Evolutionary conservation across 164 flowering plant species (phyloP).

Genomic region (Aristolochia californica): DNA sequence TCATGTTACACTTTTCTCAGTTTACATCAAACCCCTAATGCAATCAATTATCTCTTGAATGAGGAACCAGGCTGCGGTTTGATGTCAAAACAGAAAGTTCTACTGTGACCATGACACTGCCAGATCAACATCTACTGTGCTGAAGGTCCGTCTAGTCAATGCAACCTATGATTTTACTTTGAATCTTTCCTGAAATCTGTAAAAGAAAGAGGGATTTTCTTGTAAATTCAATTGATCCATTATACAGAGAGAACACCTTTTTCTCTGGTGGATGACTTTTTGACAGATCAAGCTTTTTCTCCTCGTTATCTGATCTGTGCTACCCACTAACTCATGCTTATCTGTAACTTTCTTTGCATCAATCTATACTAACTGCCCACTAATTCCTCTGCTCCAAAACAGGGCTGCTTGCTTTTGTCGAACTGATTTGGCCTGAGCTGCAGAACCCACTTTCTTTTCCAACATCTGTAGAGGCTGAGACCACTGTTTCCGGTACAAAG

Average conservation of each 20-base stretch:
- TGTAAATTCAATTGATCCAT: conserved; percentile 1
- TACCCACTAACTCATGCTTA: conserved; percentile 32
- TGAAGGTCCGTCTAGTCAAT: too few species aligned
- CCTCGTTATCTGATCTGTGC: conserved; percentile 5
- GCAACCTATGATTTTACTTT: too few species aligned
- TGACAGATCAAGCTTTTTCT: conserved; percentile 1
- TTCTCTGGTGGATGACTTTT: conserved; percentile 13
- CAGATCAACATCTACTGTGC: too few species aligned
- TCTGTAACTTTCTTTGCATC: conserved; percentile 16
- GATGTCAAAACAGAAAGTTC: too few species aligned
- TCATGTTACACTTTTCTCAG: too few species aligned
- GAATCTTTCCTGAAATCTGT: not conserved
- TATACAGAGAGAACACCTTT: conserved; percentile 3
- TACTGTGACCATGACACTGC: too few species aligned
- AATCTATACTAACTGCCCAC: conserved; percentile 19
- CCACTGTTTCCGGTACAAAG: not conserved
- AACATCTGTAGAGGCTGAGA: too few species aligned
- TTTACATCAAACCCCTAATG: too few species aligned
- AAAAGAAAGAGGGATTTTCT: not conserved
- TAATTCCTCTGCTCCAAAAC: conserved; percentile 8
- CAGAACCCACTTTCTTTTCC: too few species aligned
- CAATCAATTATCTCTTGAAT: too few species aligned
- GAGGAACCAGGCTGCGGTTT: too few species aligned
- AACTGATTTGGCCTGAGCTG: not conserved
- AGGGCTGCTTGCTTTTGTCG: not conserved